Conservation (phyloP, 768 basidiomycete genomes). For the Xerocomellus intermedius region DNA sequence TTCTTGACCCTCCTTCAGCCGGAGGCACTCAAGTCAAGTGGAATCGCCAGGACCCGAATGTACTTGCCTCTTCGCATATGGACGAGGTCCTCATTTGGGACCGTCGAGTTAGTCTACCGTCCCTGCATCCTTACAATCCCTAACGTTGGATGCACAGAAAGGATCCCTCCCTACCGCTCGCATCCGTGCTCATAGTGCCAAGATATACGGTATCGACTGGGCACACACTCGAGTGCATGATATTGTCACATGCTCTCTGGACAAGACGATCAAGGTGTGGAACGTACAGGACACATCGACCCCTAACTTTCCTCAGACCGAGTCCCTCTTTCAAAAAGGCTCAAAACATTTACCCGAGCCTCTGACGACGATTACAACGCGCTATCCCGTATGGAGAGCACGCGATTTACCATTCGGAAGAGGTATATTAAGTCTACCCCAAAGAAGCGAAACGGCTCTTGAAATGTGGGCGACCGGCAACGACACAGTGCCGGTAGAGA, state of each 20-base stretch:
- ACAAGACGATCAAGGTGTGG: constrained; percentile 92
- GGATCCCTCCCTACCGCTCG: constrained; percentile 76
- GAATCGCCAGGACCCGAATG: constrained; percentile 83
- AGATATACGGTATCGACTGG: constrained; percentile 99
- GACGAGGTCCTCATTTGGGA: constrained; percentile 94
- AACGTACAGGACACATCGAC: constrained; percentile 32
- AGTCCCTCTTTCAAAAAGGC: constrained; percentile 8
- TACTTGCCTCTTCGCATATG: constrained; percentile 87
- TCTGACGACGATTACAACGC: constrained; percentile 58
- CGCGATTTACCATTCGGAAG: constrained; percentile 88
- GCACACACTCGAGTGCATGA: constrained; percentile 70
- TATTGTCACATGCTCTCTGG: constrained; percentile 91
- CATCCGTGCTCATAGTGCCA: constrained; percentile 81
- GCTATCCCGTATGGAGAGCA: constrained; percentile 94
- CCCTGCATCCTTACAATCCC: not conserved
- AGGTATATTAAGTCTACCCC: constrained; percentile 84
- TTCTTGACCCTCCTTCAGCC: constrained; percentile 40
- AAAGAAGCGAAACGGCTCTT: constrained; percentile 78
- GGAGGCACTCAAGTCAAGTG: constrained; percentile 96
- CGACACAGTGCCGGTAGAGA: constrained; percentile 50
- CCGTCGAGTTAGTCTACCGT: constrained; percentile 59
- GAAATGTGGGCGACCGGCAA: constrained; percentile 69
- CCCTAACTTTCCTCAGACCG: constrained; percentile 14
- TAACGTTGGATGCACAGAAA: constrained; percentile 52
- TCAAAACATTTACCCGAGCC: constrained; percentile 34